Evolutionary conservation across 2,329 filamentous ascomycete genomes (phyloP).

Genomic region (Neonectria coccinea): DNA sequence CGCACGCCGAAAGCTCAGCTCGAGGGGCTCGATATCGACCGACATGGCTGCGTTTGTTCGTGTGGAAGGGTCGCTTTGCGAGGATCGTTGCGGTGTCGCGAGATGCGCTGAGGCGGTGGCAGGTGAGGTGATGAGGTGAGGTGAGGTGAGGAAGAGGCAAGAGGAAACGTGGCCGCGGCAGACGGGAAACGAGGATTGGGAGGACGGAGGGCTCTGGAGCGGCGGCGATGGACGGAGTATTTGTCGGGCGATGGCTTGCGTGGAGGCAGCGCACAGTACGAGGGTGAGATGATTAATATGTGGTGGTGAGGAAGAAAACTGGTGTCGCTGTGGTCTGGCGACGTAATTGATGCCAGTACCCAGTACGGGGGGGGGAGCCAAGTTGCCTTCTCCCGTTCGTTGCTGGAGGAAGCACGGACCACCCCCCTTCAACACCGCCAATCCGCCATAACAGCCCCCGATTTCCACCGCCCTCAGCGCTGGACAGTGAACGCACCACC

Average conservation of each 20-base stretch:
- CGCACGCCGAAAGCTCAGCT: constrained; percentile 94
- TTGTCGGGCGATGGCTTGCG: constrained; percentile 6
- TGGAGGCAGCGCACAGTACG: not conserved
- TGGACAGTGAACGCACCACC: not conserved
- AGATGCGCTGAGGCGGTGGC: constrained; percentile 32
- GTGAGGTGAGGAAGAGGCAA: constrained; percentile 43
- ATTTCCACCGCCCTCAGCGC: not conserved
- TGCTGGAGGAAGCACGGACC: constrained; percentile 31
- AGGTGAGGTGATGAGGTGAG: constrained; percentile 30
- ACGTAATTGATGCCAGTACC: constrained; percentile 34
- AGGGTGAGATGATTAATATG: constrained; percentile 21
- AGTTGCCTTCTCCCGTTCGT: constrained; percentile 33
- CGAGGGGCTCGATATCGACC: constrained; percentile 89
- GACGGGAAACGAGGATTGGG: constrained; percentile 7
- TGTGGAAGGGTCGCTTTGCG: constrained; percentile 10
- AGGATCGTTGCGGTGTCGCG: constrained; percentile 36
- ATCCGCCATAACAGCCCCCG: not conserved
- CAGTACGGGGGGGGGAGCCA: constrained; percentile 28
- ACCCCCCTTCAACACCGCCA: constrained; percentile 8
- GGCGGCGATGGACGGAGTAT: not conserved
- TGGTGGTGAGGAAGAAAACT: constrained; percentile 21
- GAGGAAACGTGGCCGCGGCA: constrained; percentile 19
- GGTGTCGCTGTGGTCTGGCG: constrained; percentile 25
- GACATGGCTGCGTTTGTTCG: constrained; percentile 75
- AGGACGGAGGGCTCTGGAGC: not conserved